phyloP scores from a whole-genome alignment of 139 green algal genomes.

The Tetraselmis chui region DNA sequence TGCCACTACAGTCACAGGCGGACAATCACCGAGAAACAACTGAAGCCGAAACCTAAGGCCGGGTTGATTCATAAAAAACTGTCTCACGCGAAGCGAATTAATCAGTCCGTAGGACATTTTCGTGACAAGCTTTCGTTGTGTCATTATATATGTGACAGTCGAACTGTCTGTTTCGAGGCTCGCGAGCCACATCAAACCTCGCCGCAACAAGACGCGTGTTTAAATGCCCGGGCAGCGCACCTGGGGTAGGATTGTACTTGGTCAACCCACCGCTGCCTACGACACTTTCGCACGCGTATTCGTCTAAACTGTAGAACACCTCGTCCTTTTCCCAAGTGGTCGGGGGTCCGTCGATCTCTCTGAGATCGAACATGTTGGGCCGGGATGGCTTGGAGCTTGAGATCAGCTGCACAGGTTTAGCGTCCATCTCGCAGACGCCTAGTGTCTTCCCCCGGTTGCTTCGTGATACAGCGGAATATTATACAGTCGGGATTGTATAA shows the following conservation, averaged over 20 bases:
- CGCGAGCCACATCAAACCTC: too few species aligned
- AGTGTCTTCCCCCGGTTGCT: too few species aligned
- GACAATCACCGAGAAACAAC: too few species aligned
- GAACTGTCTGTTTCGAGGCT: too few species aligned
- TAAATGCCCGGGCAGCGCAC: slow-evolving; percentile 13
- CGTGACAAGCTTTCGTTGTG: neutral
- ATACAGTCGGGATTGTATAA: too few species aligned
- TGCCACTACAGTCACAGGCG: too few species aligned
- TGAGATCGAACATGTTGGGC: neutral
- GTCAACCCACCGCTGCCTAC: neutral
- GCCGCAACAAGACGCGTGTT: neutral
- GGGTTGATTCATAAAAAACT: too few species aligned
- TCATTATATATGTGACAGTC: neutral
- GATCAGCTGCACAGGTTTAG: neutral
- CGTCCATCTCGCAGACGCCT: neutral
- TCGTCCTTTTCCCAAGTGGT: neutral
- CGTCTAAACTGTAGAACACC: neutral
- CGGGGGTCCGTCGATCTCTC: neutral
- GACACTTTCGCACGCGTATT: neutral
- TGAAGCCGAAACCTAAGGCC: neutral
- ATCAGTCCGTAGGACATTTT: neutral
- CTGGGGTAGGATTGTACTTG: slow-evolving; percentile 72
- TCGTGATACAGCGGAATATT: too few species aligned
- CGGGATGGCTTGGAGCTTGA: neutral
- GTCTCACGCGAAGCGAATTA: too few species aligned